Conservation (phyloP, 139 green algal genomes). For the Closterium sp. region DNA sequence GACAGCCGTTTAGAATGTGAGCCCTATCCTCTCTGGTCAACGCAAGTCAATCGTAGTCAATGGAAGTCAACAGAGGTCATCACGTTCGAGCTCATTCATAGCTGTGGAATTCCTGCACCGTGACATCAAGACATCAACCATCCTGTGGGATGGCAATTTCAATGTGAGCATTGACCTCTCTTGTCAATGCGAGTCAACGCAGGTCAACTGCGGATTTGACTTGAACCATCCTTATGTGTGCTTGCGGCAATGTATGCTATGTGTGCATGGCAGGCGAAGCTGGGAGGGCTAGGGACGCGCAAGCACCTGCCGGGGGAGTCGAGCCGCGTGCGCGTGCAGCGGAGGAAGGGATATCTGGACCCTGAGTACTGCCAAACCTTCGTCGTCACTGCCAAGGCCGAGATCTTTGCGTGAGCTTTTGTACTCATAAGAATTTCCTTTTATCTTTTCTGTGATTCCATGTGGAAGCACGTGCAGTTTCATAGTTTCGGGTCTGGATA, state of each 20-base stretch:
- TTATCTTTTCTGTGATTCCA: too few relatives aligned
- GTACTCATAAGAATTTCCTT: too few relatives aligned
- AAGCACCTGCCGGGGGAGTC: neutral
- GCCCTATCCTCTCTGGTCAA: neutral
- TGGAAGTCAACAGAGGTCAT: too few relatives aligned
- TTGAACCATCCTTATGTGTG: too few relatives aligned
- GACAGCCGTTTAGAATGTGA: neutral
- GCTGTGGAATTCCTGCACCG: neutral
- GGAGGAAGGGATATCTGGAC: constrained; percentile 2
- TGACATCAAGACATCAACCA: neutral
- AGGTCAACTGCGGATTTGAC: neutral
- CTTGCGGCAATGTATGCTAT: neutral
- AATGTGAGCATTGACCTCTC: neutral
- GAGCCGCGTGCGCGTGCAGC: neutral
- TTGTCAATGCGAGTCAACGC: neutral
- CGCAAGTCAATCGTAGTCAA: neutral
- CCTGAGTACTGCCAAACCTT: neutral
- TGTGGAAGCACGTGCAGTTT: too few relatives aligned
- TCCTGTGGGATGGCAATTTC: neutral
- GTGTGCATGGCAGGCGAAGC: neutral
- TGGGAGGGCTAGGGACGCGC: neutral
- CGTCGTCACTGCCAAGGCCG: neutral
- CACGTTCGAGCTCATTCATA: neutral
- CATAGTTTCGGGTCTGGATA: too few relatives aligned
- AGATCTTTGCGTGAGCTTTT: neutral